Conservation (phyloP, 768 basidiomycete genomes). For the Mycena epipterygia region DNA sequence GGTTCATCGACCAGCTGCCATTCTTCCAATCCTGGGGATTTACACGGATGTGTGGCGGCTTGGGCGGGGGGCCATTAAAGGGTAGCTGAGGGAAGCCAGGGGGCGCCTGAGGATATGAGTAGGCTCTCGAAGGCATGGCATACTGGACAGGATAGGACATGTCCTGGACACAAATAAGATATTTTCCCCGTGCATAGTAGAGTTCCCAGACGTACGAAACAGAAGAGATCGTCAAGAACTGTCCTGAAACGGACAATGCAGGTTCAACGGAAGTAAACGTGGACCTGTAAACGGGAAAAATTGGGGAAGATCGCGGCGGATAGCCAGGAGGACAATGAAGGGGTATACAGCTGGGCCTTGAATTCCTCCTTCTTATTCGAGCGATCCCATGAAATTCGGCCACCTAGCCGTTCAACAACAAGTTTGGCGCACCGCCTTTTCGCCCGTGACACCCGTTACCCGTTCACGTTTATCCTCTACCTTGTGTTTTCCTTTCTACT, state of each 20-base stretch:
- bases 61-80: constrained; percentile 33
- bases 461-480: constrained; percentile 2
- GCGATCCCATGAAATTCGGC: constrained; percentile 32
- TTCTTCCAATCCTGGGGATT: constrained; percentile 36
- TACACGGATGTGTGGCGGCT: constrained; percentile 32
- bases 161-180: constrained; percentile 23
- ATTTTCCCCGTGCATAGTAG: neutral
- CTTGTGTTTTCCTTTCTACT: neutral
- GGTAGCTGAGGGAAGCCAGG: constrained; percentile 34
- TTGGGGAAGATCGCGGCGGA: constrained; percentile 18
- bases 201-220: constrained; percentile 22
- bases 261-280: constrained; percentile 30
- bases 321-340: neutral
- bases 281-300: neutral
- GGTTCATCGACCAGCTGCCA: constrained; percentile 48
- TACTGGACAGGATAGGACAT: constrained; percentile 27
- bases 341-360: constrained; percentile 18
- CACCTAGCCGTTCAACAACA: constrained; percentile 32
- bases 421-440: constrained; percentile 27
- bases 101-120: constrained; percentile 27
- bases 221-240: constrained; percentile 28
- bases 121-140: constrained; percentile 22
- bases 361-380: constrained; percentile 26
- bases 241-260: constrained; percentile 22
- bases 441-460: constrained; percentile 4